phyloP scores from a whole-genome alignment of 805 yeast species.

The Komagataella phaffii region DNA sequence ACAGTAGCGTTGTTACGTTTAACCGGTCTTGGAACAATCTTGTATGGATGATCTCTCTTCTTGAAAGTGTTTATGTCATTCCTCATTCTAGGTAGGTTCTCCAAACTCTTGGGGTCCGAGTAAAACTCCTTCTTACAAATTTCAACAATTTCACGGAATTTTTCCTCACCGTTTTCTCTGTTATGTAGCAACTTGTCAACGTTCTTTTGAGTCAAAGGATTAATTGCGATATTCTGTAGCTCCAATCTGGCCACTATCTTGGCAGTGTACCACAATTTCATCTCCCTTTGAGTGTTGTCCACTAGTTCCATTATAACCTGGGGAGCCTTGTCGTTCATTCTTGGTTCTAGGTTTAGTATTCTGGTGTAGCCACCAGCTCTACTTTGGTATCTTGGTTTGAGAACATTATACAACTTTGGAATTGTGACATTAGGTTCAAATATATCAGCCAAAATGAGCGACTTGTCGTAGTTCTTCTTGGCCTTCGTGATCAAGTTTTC shows the following conservation, averaged over 20 bases:
- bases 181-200: slow-evolving; percentile 33
- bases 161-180: slow-evolving; percentile 34
- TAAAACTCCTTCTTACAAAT: slow-evolving; percentile 33
- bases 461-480: slow-evolving; percentile 15
- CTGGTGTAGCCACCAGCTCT: slow-evolving; percentile 82
- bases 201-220: slow-evolving; percentile 40
- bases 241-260: slow-evolving; percentile 73
- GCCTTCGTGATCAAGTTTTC: slow-evolving; percentile 54
- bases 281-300: slow-evolving; percentile 42
- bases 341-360: slow-evolving; percentile 68
- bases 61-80: slow-evolving; percentile 8
- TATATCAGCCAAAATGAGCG: slow-evolving; percentile 21
- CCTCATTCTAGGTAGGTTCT: slow-evolving; percentile 18
- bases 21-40: slow-evolving; percentile 17
- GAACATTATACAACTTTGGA: slow-evolving; percentile 54
- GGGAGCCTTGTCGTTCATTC: slow-evolving; percentile 83
- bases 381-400: slow-evolving; percentile 46
- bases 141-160: slow-evolving; percentile 53
- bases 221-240: slow-evolving; percentile 41
- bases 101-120: slow-evolving; percentile 9
- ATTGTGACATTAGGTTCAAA: slow-evolving; percentile 34
- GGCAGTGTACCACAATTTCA: slow-evolving; percentile 69
- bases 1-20: neutral
- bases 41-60: slow-evolving; percentile 7
- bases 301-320: slow-evolving; percentile 82